Evolutionary conservation across 257 asterid species (phyloP).

Genomic region (Fraxinus anomala): DNA sequence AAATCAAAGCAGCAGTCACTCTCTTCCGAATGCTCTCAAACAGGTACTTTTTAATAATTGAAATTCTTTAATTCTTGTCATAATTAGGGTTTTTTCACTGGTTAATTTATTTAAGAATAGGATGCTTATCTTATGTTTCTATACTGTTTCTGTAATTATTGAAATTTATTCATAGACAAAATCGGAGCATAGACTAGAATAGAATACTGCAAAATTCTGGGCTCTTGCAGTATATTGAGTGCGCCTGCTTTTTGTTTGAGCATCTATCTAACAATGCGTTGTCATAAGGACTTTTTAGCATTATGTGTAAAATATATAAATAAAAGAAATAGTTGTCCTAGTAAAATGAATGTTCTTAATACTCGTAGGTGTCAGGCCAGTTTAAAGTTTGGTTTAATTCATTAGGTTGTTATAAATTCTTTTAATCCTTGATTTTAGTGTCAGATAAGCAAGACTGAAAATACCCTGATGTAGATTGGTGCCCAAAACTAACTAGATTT

Average conservation of each 20-base stretch:
- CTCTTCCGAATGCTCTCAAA: conserved; percentile 73
- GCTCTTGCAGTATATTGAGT: not conserved
- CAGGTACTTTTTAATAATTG: conserved; percentile 38
- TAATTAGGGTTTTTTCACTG: not conserved
- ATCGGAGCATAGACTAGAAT: not conserved
- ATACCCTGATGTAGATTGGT: not conserved
- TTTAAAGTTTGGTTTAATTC: not conserved
- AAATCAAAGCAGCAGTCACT: conserved; percentile 56
- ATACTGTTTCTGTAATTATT: not conserved
- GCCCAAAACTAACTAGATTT: not conserved
- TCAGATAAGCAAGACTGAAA: not conserved
- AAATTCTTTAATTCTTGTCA: not conserved
- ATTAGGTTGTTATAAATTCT: not conserved
- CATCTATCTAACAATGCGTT: not conserved
- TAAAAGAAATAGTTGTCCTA: too few species aligned
- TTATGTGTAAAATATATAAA: too few species aligned
- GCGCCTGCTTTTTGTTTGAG: not conserved
- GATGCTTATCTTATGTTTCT: not conserved
- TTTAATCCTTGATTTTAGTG: not conserved
- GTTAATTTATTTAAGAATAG: not conserved
- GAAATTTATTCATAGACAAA: not conserved
- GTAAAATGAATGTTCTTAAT: not conserved
- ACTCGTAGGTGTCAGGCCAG: not conserved
- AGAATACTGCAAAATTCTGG: not conserved
- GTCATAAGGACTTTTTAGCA: too few species aligned